phyloP scores from a whole-genome alignment of 2,329 filamentous ascomycete genomes.

The Penicillium sp. region DNA sequence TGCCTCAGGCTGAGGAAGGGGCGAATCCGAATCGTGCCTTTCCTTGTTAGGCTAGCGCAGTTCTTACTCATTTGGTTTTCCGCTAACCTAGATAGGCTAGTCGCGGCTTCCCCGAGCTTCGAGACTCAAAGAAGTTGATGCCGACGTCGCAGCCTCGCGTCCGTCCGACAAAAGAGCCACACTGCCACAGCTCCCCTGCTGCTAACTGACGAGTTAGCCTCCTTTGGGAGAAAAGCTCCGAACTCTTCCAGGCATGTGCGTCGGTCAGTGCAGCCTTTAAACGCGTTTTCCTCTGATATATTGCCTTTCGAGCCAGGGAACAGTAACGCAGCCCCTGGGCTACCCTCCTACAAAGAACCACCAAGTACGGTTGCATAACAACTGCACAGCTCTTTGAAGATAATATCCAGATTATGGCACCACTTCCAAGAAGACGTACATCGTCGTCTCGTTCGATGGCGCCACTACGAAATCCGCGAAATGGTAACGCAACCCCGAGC shows the following conservation, averaged over 20 bases:
- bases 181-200: conserved; percentile 9
- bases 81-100: neutral
- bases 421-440: conserved; percentile 25
- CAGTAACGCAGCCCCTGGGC: conserved; percentile 8
- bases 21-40: neutral
- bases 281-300: neutral
- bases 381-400: neutral
- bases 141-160: conserved; percentile 12
- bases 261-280: neutral
- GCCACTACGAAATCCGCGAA: conserved; percentile 28
- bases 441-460: conserved; percentile 29
- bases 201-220: neutral
- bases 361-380: neutral
- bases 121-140: conserved; percentile 11
- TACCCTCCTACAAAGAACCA: neutral
- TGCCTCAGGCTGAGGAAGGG: neutral
- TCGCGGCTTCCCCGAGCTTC: conserved; percentile 10
- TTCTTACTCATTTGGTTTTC: neutral
- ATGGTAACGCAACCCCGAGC: conserved; percentile 24
- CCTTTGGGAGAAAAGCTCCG: neutral
- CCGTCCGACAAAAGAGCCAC: conserved; percentile 4
- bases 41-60: neutral
- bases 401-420: conserved; percentile 25
- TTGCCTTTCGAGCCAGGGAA: neutral
- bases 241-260: neutral